A percentile compares a stretch with the other conserved stretches of the same genome.
These are phyloP conservation scores for Coemansia sp. DNA, from an alignment of 192 early-diverging fungal species.

Conservation along the genomic window DNA sequence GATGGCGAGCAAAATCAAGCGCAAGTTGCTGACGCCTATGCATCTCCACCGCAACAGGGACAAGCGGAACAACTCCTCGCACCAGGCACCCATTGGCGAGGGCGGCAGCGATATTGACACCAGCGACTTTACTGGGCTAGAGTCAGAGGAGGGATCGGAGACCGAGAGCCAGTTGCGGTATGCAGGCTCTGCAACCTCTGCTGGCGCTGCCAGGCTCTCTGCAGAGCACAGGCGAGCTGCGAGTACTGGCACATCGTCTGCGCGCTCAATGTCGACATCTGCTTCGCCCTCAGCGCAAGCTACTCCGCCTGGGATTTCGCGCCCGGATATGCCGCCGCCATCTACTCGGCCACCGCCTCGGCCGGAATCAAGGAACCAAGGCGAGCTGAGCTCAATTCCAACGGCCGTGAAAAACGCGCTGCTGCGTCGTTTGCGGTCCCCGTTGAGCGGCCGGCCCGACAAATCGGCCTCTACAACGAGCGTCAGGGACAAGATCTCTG, in stretches of 20 bases:
- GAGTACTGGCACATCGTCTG: background rate
- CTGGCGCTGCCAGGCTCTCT: background rate
- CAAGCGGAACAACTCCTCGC: conserved; percentile 7
- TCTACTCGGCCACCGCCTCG: conserved; percentile 16
- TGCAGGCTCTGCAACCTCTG: background rate
- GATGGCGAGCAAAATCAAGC: conserved; percentile 11
- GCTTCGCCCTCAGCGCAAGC: background rate
- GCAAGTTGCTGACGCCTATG: conserved; percentile 28
- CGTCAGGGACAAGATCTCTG: conserved; percentile 44
- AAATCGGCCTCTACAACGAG: conserved; percentile 19
- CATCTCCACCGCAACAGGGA: conserved; percentile 3
- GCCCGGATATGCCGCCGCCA: conserved; percentile 47
- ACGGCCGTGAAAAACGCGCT: conserved; percentile 36
- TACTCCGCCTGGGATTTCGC: background rate
- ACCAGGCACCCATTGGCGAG: conserved; percentile 7
- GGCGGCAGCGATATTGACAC: conserved; percentile 11
- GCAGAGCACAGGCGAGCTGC: background rate
- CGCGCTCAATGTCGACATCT: no score
- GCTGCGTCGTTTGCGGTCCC: conserved; percentile 36
- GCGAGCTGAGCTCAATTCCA: conserved; percentile 18
- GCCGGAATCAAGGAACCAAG: background rate
- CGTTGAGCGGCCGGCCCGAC: conserved; percentile 29
- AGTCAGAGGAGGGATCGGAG: conserved; percentile 1
- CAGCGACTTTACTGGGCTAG: conserved; percentile 12
- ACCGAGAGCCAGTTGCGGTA: background rate